Percentiles rank a stretch among this genome's conserved stretches.
These are phyloP conservation scores for Paecilomyces fulvus DNA, from an alignment of 2,329 filamentous ascomycete species.

Conservation along the genomic window DNA sequence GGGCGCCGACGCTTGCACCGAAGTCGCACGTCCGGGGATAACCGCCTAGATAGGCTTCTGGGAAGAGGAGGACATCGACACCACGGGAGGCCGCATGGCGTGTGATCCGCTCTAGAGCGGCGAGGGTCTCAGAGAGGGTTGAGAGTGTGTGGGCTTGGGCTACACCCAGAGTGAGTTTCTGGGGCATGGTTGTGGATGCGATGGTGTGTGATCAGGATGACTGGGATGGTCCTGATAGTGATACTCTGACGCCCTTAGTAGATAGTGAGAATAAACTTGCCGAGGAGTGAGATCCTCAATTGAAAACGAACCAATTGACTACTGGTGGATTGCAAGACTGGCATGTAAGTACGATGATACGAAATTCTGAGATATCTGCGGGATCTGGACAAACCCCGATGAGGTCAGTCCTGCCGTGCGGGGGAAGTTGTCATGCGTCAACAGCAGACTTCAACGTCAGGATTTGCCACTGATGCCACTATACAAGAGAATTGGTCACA, in stretches of 20 bases:
- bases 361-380: neutral
- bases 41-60: constrained; percentile 85
- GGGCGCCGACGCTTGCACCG: constrained; percentile 63
- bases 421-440: neutral
- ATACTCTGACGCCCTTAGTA: neutral
- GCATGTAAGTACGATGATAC: neutral
- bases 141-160: constrained; percentile 39
- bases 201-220: neutral
- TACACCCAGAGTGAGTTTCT: constrained; percentile 36
- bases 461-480: neutral
- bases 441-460: neutral
- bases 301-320: neutral
- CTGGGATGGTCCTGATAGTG: neutral
- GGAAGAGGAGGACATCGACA: constrained; percentile 71
- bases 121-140: constrained; percentile 50
- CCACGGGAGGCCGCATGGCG: constrained; percentile 51
- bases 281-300: neutral
- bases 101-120: constrained; percentile 56
- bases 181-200: constrained; percentile 22
- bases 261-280: neutral
- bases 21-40: constrained; percentile 79
- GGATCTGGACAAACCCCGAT: neutral
- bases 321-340: neutral
- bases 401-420: neutral
- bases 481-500: neutral